These are phyloP conservation scores for Parachaetomium inaequale DNA, from an alignment of 495 filamentous ascomycete species.

Conservation along the genomic window DNA sequence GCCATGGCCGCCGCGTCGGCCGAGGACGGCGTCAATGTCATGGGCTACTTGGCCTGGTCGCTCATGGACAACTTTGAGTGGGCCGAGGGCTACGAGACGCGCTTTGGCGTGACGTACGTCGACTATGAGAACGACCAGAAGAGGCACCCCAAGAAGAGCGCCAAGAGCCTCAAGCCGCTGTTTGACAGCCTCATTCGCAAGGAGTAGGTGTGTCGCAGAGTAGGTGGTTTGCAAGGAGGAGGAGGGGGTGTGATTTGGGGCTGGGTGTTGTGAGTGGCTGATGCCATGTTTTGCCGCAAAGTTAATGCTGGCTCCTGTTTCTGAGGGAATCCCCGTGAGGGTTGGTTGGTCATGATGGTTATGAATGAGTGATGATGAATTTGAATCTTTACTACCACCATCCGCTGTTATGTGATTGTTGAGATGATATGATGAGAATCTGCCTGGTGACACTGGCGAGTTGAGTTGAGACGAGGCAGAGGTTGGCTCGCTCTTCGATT, in stretches of 20 bases:
- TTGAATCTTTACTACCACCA: background rate
- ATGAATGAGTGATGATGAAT: conserved; percentile 10
- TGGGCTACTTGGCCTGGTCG: conserved; percentile 75
- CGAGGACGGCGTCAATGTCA: conserved; percentile 67
- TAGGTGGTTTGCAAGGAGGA: too few species aligned
- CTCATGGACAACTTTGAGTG: conserved; percentile 71
- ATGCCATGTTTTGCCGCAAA: background rate
- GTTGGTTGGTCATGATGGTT: conserved; percentile 5
- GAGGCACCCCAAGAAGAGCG: conserved; percentile 75
- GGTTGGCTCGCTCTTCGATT: too few species aligned
- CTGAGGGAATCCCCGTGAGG: background rate
- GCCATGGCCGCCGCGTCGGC: conserved; percentile 65
- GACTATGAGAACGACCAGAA: conserved; percentile 73
- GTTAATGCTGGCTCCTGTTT: conserved; percentile 2
- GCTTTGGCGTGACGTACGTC: conserved; percentile 74
- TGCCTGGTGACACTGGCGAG: too few species aligned
- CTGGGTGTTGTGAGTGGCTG: background rate
- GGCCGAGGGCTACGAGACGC: conserved; percentile 80
- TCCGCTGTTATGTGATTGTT: background rate
- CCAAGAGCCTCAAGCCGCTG: conserved; percentile 59
- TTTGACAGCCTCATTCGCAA: conserved; percentile 58
- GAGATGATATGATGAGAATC: background rate
- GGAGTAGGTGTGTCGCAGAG: conserved; percentile 26
- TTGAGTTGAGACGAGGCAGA: too few species aligned
- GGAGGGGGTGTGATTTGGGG: background rate